Evolutionary conservation across 148 eudicot genomes (phyloP), one percentile per base, ranked within the genome.

Genomic region (Chenopodium quinoa): DNA sequence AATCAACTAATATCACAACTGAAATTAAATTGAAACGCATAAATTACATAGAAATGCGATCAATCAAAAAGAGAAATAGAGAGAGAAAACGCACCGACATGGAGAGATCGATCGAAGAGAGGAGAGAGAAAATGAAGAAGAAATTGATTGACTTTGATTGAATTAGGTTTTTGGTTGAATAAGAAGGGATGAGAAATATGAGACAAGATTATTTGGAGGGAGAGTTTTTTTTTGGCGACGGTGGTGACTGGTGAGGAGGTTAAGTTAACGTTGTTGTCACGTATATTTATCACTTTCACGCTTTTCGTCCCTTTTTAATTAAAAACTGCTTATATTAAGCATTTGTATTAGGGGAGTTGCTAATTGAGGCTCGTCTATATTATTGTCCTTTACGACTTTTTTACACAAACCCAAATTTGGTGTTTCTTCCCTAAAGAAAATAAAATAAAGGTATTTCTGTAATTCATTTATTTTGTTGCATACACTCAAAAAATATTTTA

Each of bases 221-320:
- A 27, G 40, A 72, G 25, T n/a, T 40, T 22, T n/a, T 19, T n/a
- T 27, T 78, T 47, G 9, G 6, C 32, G 40, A 67, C 1, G 81
- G 74, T 29, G 23, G 64, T n/a, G n/a, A n/a, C n/a, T n/a, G n/a
- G n/a, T 3, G 6, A 1, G 62, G 73, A 66, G 74, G 25, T 54
- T 48, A 19, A 19, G 81, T 17, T 46, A 68, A 31, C 47, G 79
- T 78, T 48, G 74, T 22, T 16, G 74, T 78, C 81, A 78, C 81
- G 81, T 78, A 67, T 71, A 44, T 14, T 25, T 9, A 60, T 25
- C 80, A 31, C 37, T 12, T 16, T 47, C 71, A 63, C 71, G 32
- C 62, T 54, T 58, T 31, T 67, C 5, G 13, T 3, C 10, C 13
- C 32, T 50, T 50, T 50, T 50, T 40, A 0, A 40, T 40, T 6